Evolutionary conservation across 2,329 filamentous ascomycete genomes (phyloP).

Genomic region (Neopestalotiopsis sp.): DNA sequence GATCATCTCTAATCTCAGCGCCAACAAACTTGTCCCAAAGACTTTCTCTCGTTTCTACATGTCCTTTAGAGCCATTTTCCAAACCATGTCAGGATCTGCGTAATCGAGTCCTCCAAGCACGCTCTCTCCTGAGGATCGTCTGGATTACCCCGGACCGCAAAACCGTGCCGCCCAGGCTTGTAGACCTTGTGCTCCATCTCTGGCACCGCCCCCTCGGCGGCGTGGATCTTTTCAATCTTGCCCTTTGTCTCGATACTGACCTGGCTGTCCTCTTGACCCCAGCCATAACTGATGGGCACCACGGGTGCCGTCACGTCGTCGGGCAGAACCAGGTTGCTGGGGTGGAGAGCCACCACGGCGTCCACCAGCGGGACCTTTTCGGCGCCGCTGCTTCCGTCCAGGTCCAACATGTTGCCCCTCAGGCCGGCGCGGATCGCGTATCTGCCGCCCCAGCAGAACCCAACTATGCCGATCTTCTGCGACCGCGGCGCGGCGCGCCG

Average conservation of each 20-base stretch:
- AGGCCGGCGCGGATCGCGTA: constrained; percentile 40
- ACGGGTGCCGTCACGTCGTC: constrained; percentile 37
- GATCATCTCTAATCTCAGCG: too few relatives aligned
- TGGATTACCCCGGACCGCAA: constrained; percentile 32
- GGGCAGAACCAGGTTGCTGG: constrained; percentile 45
- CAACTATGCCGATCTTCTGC: constrained; percentile 48
- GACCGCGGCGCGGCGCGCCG: constrained; percentile 33
- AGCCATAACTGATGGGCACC: constrained; percentile 36
- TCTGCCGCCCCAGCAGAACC: constrained; percentile 60
- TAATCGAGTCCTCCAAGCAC: constrained; percentile 34
- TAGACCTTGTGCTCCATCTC: constrained; percentile 38
- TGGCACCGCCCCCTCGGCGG: constrained; percentile 29
- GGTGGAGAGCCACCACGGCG: constrained; percentile 49
- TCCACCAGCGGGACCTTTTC: constrained; percentile 39
- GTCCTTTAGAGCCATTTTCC: constrained; percentile 7
- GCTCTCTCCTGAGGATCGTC: constrained; percentile 30
- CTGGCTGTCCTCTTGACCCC: constrained; percentile 35
- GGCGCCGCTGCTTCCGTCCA: constrained; percentile 29
- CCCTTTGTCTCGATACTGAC: constrained; percentile 34
- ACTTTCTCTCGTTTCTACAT: neutral
- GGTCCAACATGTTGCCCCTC: constrained; percentile 38
- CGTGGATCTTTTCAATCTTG: constrained; percentile 36
- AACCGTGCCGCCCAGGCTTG: constrained; percentile 35
- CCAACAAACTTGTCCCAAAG: too few relatives aligned
- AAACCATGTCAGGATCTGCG: constrained; percentile 16